Evolutionary conservation across 2,329 filamentous ascomycete genomes (phyloP), one percentile per base, ranked within the genome.

Genomic region (Penicillium corylophilum): DNA sequence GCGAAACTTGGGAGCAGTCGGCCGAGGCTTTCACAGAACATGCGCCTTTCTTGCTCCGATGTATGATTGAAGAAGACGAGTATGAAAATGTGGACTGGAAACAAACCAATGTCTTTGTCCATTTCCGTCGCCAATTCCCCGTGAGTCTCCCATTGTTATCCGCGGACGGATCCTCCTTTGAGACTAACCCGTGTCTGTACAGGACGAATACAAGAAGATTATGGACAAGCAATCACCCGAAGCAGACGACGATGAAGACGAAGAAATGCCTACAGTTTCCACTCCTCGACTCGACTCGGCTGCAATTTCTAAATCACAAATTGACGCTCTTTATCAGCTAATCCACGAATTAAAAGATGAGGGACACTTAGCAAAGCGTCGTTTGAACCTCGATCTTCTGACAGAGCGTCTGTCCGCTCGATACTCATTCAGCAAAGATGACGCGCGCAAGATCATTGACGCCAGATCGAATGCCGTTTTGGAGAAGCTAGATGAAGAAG

Each of bases 51-150:
- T 61, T 79, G n/a, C 67, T 79, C 13, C 71, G 67, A 18, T 72
- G 74, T 38, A 79, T 79, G 76, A 59, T 77, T 16, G 72, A 74
- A 54, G 69, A 72, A 54, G 69, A 72, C 50, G 75, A 77, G 4
- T 70, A 72, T 52, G 75, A 77, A 57, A 68, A 67, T 41, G 63
- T 77, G 31, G 65, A 76, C 45, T 79, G 77, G 77, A 65, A 66
- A 7, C 68, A 69, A 31, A 75, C 74, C 8, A 70, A 70, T 54
- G 60, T 78, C 5, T 76, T 75, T 57, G 65, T 69, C 40, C 74
- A 78, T 60, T 65, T 78, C 20, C 70, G 69, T 22, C 67, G 73
- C 42, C 72, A 73, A 43, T 77, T 74, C 55, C 62, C 68, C 36
- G 74, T 77, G 60, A 55, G 66, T 55, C 18, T 9, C 16, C 7